Base-by-base conservation (phyloP, 371 early-diverging fungal species). In the Smittium culicis region DNA sequence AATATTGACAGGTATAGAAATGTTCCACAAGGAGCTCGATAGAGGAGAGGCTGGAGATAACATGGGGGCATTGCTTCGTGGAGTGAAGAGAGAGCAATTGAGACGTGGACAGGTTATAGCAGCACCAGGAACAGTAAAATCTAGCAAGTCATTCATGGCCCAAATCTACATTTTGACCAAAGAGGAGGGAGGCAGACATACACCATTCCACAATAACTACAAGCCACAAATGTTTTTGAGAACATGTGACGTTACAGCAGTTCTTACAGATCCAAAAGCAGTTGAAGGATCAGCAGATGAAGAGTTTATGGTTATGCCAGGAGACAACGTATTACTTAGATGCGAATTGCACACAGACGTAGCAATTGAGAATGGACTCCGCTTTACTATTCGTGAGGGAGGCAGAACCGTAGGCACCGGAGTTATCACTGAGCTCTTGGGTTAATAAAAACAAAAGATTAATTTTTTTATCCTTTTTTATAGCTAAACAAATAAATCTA, bases 1-100 rank as follows among this genome's bases (percentile, higher is more conserved):
- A 65, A 90, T 85, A 34, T 80, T 95, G 70, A 96, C 95, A 28
- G 96, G 97, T 73, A 87, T 98, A 71, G 97, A 98, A 79, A 96
- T 96, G 96, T 96, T 96, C 92, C 95, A 94, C 83, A 96, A 98
- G 84, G 89, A 91, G 82, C 88, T 98, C 68, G 96, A 95, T 75
- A 88, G 87, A 73, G 97, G 94, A 74, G 90, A 94, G 77, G 96
- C 98, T 71, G 97, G 98, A 80, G 97, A 98, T 81, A 94, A 94
- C 83, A 92, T 96, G 87, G 97, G 98, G 69, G 89, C 91, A 54
- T 84, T 96, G 69, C 83, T 98, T 70, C 93, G 97, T 81, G 94
- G 95, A 78, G 82, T 98, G 59, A 94, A 96, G 87, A 91, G 96
- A 75, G 98, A 98, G 74, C 88, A 92, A 72, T 82, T 98, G 68